Evolutionary conservation across 495 filamentous ascomycete genomes (phyloP).

Genomic region (Pyrenula massariospora): DNA sequence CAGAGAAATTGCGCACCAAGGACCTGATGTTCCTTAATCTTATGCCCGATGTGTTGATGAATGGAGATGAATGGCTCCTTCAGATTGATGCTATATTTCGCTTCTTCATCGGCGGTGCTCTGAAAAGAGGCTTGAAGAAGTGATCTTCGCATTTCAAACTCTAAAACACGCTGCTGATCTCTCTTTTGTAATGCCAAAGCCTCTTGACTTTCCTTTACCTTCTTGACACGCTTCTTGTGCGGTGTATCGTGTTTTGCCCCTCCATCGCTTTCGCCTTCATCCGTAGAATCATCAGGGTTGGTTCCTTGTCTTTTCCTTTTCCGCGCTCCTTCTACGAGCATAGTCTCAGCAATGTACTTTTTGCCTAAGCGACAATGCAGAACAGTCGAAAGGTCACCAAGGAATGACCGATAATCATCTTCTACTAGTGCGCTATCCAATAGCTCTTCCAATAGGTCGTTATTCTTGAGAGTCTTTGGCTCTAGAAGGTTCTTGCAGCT

Average conservation of each 20-base stretch:
- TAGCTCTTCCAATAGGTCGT: neutral
- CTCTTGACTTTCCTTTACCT: constrained; percentile 29
- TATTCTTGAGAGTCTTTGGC: neutral
- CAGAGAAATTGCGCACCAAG: constrained; percentile 80
- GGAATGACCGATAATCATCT: neutral
- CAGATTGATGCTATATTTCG: constrained; percentile 55
- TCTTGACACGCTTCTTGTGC: constrained; percentile 35
- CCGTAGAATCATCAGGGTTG: neutral
- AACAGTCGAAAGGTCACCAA: neutral
- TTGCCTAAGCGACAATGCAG: neutral
- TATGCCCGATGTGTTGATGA: constrained; percentile 28
- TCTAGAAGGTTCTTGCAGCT: neutral
- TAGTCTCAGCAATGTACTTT: neutral
- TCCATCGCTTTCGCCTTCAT: neutral
- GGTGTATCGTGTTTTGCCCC: constrained; percentile 4
- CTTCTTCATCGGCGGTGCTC: constrained; percentile 1
- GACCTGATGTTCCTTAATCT: constrained; percentile 50
- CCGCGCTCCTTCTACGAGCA: neutral
- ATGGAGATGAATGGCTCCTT: constrained; percentile 50
- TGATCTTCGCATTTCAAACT: constrained; percentile 35
- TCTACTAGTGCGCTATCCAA: neutral
- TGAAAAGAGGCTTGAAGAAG: constrained; percentile 6
- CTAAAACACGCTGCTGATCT: constrained; percentile 27
- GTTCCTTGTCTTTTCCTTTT: neutral
- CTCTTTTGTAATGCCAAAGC: constrained; percentile 33